Base-by-base conservation (phyloP, 1,139 yeast genomes). In the Arxiozyma slooffiae region DNA sequence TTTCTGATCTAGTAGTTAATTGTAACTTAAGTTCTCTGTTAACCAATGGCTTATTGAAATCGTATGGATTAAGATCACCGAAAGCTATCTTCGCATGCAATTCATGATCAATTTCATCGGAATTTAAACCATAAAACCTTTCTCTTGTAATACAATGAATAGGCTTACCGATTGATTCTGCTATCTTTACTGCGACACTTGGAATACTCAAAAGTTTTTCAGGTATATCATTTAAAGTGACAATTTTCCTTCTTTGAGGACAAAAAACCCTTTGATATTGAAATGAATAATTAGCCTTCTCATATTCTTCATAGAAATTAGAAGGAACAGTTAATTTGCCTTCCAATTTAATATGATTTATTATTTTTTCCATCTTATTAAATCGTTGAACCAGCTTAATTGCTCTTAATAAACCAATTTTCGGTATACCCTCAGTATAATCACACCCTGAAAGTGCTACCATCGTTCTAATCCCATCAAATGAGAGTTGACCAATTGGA, bases 401-500 rank as follows among this genome's bases (percentile, higher is more conserved):
- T 0, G 97, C 96, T 38, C 84, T 85, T 47, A 82, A 79, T 16
- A 89, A 72, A 0, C 98, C 99, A 36, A 92, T 74, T 6, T 85
- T 85, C 0, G 85, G 79, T 7, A 92, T 72, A 0, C 98, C 98
- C 51, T 80, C 80, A 0, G 97, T 87, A 63, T 94, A 94, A 67
- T 94, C 99, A 69, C 99, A 94, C 0, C 99, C 99, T 7, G 96
- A 80, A 7, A 94, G 66, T 63, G 90, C 84, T 1, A 96, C 98
- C 68, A 88, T 79, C 46, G 81, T 73, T 48, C 95, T 73, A 49
- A 88, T 66, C 59, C 88, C 88, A 11, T 76, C 78, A 17, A 71
- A 76, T 34, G 76, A 67, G 57, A 83, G 69, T 46, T 71, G 54
- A 36, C 75, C 67, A 58, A 81, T 67, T 1, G 82, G 80, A 22